A percentile compares a stretch with the other conserved stretches of the same genome.
Conservation (phyloP, 257 asterid genomes). For the Ophiorrhiza pumila region DNA sequence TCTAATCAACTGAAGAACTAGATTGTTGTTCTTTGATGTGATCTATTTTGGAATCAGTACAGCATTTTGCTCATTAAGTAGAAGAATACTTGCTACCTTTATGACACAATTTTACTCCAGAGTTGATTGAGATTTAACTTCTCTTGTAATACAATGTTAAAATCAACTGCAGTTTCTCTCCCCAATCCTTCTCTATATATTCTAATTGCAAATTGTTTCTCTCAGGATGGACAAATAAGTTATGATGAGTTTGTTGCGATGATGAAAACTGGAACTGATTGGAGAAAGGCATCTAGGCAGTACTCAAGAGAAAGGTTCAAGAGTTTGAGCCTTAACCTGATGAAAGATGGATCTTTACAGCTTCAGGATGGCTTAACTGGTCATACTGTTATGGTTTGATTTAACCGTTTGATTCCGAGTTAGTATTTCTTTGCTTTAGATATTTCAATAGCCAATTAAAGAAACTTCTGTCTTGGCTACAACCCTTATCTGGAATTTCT, state of each 20-base stretch:
- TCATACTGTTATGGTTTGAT: constrained; percentile 57
- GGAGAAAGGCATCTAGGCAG: constrained; percentile 94
- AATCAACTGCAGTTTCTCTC: not conserved
- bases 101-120: not conserved
- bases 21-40: not conserved
- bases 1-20: not conserved
- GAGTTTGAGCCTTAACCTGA: constrained; percentile 82
- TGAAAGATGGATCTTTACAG: constrained; percentile 87
- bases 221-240: constrained; percentile 75
- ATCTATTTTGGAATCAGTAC: not conserved
- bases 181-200: not conserved
- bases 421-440: constrained; percentile 4
- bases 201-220: constrained; percentile 15
- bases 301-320: constrained; percentile 89
- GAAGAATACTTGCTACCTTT: not conserved
- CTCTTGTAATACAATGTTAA: not conserved
- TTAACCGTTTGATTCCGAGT: constrained; percentile 6
- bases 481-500: constrained; percentile 1
- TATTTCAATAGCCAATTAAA: constrained; percentile 9
- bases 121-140: not conserved
- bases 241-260: constrained; percentile 84
- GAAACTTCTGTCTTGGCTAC: not conserved
- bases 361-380: constrained; percentile 79
- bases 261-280: constrained; percentile 92
- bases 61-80: not conserved